These are phyloP conservation scores for Cryoendolithus antarcticus DNA, from an alignment of 2,329 filamentous ascomycete species.

Conservation along the genomic window DNA sequence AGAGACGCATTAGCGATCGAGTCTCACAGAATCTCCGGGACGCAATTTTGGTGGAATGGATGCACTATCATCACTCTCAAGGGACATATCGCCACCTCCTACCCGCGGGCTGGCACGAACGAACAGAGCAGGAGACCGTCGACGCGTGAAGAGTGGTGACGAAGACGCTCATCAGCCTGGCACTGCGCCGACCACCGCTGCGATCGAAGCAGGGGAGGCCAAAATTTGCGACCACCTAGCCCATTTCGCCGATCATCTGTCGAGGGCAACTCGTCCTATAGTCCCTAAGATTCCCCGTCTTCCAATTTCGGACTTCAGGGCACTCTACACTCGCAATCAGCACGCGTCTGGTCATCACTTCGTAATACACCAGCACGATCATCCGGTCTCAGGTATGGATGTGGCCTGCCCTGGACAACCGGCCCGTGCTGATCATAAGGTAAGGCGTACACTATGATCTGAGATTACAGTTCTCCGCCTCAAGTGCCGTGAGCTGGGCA, in stretches of 20 bases:
- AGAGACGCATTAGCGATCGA: no score
- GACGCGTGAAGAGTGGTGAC: no score
- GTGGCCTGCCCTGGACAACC: no score
- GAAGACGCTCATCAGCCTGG: no score
- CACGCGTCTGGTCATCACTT: conserved; percentile 39
- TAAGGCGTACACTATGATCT: conserved; percentile 44
- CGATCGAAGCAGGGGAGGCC: conserved; percentile 40
- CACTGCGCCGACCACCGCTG: conserved; percentile 22
- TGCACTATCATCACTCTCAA: no score
- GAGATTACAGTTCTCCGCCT: conserved; percentile 56
- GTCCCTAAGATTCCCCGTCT: conserved; percentile 21
- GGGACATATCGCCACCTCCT: conserved; percentile 20
- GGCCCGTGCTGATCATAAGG: conserved; percentile 8
- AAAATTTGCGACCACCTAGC: conserved; percentile 35
- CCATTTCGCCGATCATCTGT: conserved; percentile 35
- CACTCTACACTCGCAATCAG: conserved; percentile 37
- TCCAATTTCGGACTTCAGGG: conserved; percentile 29
- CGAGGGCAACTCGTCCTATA: conserved; percentile 14
- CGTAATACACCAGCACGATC: conserved; percentile 62
- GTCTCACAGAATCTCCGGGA: no score
- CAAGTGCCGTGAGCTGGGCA: conserved; percentile 50
- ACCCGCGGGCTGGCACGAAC: conserved; percentile 9
- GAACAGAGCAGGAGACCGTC: background rate
- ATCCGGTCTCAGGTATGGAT: conserved; percentile 49
- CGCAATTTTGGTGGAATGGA: no score